Evolutionary conservation across 192 early-diverging fungal species (phyloP), one percentile per base, ranked within the genome.

Genomic region (Piromyces finnis): DNA sequence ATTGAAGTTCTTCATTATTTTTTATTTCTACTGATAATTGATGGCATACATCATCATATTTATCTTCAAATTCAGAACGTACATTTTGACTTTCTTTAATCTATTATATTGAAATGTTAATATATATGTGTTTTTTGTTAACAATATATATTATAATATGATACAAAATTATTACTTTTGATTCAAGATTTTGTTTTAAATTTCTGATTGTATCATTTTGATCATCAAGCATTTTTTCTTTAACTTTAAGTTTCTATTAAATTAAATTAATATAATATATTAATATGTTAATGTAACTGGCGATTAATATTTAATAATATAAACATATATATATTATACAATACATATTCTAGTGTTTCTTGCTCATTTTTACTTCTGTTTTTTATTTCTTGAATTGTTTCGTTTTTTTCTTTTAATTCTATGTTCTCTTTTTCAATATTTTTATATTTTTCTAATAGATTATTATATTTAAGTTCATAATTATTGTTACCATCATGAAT

Each of bases 151-250:
- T n/a, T n/a, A n/a, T n/a, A n/a, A n/a, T n/a, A n/a, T n/a, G n/a
- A n/a, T n/a, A n/a, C n/a, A n/a, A n/a, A n/a, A n/a, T n/a, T 81
- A 78, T 27, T 37, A 88, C 87, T 84, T 89, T 90, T 79, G 89
- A 87, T 29, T 89, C 88, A 16, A 90, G 79, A 78, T 88, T 90
- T 39, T 86, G 86, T 81, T 90, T 90, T 27, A 90, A 78, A 15
- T 77, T 85, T 77, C 81, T 39, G 30, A 90, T 90, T 2, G 89
- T 89, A 18, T 85, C 84, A 37, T 86, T 88, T 81, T 90, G 89
- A 81, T 90, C 89, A 32, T 90, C 87, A 15, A 90, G 82, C 89
- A 90, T 90, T 78, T 87, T 88, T 79, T 84, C 82, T 79, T 90
- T 90, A 5, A 90, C 82, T 27, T 84, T 84, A 13, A 90, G 14